Percentiles rank a stretch among this genome's conserved stretches.
Evolutionary conservation across 1,284 basidiomycete genomes (phyloP).

Genomic region (Laetiporus sulphureus): DNA sequence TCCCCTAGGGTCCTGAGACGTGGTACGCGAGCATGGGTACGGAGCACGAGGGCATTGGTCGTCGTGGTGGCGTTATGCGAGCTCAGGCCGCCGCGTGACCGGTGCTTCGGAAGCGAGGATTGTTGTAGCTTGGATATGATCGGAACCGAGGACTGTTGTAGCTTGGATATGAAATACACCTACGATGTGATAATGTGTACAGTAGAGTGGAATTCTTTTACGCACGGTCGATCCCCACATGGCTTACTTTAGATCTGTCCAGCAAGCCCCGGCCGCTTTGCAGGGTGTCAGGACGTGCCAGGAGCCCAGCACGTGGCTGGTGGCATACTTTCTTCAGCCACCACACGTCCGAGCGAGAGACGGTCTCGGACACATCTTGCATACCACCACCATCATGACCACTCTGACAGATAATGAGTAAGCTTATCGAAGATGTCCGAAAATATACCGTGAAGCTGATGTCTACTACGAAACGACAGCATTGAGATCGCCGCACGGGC

Average conservation of each 20-base stretch:
- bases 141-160: slow-evolving; percentile 1
- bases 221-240: too few species aligned
- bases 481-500: slow-evolving; percentile 78
- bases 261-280: too few species aligned
- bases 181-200: not conserved
- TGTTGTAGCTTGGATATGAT: not conserved
- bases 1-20: slow-evolving; percentile 17
- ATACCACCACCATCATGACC: slow-evolving; percentile 15
- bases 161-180: not conserved
- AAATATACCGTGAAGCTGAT: not conserved
- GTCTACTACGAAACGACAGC: slow-evolving; percentile 29
- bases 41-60: slow-evolving; percentile 13
- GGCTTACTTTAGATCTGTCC: too few species aligned
- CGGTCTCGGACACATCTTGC: not conserved
- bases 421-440: not conserved
- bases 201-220: too few species aligned
- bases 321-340: too few species aligned
- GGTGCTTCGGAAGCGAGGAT: too few species aligned
- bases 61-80: slow-evolving; percentile 8
- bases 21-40: slow-evolving; percentile 21
- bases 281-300: not conserved
- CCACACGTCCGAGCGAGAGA: not conserved
- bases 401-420: slow-evolving; percentile 21
- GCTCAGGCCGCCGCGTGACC: slow-evolving; percentile 1
- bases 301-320: too few species aligned